phyloP scores from a whole-genome alignment of 257 asterid species.

The Striga asiatica region DNA sequence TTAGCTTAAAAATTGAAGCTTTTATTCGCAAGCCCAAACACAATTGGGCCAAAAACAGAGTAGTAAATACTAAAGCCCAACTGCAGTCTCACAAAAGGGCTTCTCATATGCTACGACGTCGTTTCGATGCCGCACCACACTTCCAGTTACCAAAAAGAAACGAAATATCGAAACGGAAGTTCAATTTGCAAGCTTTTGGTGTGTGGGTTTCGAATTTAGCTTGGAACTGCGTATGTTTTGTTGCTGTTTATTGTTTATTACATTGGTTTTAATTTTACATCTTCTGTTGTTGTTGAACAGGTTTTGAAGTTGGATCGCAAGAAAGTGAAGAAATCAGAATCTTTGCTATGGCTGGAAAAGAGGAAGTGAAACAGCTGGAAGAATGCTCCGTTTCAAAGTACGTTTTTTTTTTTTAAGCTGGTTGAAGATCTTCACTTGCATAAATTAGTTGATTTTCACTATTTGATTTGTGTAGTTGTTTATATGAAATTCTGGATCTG shows the following conservation, averaged over 20 bases:
- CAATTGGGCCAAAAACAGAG: no score
- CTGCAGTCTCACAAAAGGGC: no score
- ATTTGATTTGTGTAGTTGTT: no score
- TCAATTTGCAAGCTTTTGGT: neutral
- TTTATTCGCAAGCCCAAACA: no score
- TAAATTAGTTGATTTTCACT: no score
- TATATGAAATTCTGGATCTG: no score
- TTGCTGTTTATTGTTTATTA: neutral
- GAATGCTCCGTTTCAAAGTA: slow-evolving; percentile 74
- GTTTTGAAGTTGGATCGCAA: neutral
- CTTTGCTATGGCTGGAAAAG: slow-evolving; percentile 39
- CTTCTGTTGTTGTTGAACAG: neutral
- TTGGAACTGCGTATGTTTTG: neutral
- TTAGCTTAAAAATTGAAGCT: no score
- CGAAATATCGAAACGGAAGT: neutral
- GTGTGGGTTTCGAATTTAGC: neutral
- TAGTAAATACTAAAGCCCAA: no score
- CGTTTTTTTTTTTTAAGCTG: neutral
- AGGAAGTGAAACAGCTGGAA: slow-evolving; percentile 47
- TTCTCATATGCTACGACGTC: no score
- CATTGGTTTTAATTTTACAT: neutral
- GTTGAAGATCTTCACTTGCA: no score
- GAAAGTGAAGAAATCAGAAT: neutral
- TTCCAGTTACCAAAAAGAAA: neutral
- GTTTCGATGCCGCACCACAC: no score